Base-by-base conservation (phyloP, 352 stramenopile species). In the Phytophthora sansomeana region DNA sequence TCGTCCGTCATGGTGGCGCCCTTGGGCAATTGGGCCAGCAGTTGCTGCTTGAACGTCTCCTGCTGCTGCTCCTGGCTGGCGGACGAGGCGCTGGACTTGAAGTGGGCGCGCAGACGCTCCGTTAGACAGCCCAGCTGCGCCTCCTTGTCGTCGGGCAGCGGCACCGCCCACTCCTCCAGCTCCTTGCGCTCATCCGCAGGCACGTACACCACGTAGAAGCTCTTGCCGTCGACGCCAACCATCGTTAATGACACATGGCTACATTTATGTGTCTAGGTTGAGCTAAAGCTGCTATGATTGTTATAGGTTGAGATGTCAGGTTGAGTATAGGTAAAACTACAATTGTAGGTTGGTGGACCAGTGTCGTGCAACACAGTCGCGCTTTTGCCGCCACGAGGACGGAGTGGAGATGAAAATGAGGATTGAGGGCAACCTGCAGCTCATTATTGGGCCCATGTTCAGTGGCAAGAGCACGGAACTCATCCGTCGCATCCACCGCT, bases 391-490 rank as follows among this genome's bases (percentile, higher is more conserved):
- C 26, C 39, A 47, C n/a, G n/a, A n/a, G n/a, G 17, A 30, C 16
- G 7, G n/a, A 41, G 17, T 26, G 51, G 44, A 46, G 62, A 81
- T 77, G 63, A 61, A 63, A 68, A 65, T 65, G 62, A 67, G 63
- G 30, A 65, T 87, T 19, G 73, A 77, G 29, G 85, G 87, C 38
- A 73, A 87, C 60, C 58, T 96, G 55, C 83, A 96, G 68, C 80
- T 96, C 33, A 95, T 96, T 51, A 80, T 96, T 36, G 88, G 88
- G 6, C 86, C 88, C 53, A 96, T 96, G 88, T 96, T 95, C 69
- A 95, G 85, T 58, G 88, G 88, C 68, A 96, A 96, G 68, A 93
- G 80, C 65, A 96, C 86, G 41, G 88, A 96, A 66, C 85, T 96
- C 64, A 87, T 96, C 56, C 86, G 88, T 38, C 84, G 88, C 54